Base-by-base conservation (phyloP, 2,329 filamentous ascomycete genomes). In the Paraconiothyrium sp. region DNA sequence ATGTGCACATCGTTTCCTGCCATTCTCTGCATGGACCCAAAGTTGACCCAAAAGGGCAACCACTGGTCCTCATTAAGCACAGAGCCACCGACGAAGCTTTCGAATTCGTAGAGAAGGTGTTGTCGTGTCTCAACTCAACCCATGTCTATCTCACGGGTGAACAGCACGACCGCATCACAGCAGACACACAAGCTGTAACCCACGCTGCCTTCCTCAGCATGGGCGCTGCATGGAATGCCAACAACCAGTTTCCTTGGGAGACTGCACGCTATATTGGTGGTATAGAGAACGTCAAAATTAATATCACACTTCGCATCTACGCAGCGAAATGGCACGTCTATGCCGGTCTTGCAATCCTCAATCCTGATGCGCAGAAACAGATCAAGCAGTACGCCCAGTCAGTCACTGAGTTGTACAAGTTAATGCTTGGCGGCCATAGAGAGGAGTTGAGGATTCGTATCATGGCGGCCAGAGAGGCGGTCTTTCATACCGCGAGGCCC, bases 311-410 rank as follows among this genome's bases (percentile, higher is more conserved):
- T 68, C 93, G 95, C 71, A 98, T 99, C 81, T 99, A 98, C 83
- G 90, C 91, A 62, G 97, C 97, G 80, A 99, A 98, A 80, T 99
- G 96, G 96, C 96, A 99, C 82, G 95, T 99, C 60, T 99, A 99
- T 79, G 95, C 95, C 22, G 95, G 95, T 0, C 89, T 99, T 9
- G 95, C 96, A 11, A 99, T 99, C 74, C 86, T 99, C 61, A 99
- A 99, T 78, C 95, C 95, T 0, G 91, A 93, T 61, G 95, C 95
- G 3, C 92, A 91, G 78, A 86, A 91, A 78, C 95, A 99, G 81
- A 98, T 99, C 73, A 88, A 91, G 59, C 94, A 98, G 83, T 99
- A 98, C 78, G 94, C 95, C 10, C 85, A 91, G 72, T 94, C 90
- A 47, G 94, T 97, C 22, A 98, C 95, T 0, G 93, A 96, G 72